A percentile compares a stretch with the other conserved stretches of the same genome.
These are phyloP conservation scores for Pythium aquatile DNA, from an alignment of 352 stramenopile species.

Conservation along the genomic window DNA sequence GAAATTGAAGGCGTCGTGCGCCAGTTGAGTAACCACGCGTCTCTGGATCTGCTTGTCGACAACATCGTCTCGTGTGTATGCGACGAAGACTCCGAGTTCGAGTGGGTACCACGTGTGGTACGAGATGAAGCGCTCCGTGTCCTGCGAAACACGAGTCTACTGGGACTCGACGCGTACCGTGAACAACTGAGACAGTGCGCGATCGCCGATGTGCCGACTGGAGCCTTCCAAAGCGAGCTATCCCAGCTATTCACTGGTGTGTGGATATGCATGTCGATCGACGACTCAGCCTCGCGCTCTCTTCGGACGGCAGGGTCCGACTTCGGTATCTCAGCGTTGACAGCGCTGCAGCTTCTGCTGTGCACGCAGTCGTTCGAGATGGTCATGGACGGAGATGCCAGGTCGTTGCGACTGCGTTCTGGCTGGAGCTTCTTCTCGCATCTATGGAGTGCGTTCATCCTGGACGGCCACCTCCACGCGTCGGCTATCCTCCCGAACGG, in stretches of 20 bases:
- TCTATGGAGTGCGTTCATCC: constrained; percentile 20
- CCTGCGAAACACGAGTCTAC: constrained; percentile 28
- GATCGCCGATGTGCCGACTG: background rate
- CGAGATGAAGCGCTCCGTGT: constrained; percentile 12
- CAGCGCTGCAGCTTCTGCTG: constrained; percentile 19
- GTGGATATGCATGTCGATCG: constrained; percentile 24
- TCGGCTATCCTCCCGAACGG: constrained; percentile 18
- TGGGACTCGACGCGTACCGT: constrained; percentile 23
- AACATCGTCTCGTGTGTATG: constrained; percentile 28
- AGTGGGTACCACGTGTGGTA: constrained; percentile 14
- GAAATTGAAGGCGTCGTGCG: constrained; percentile 16
- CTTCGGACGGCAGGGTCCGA: constrained; percentile 9
- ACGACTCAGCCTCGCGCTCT: constrained; percentile 14
- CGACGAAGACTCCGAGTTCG: constrained; percentile 26
- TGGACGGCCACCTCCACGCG: constrained; percentile 23
- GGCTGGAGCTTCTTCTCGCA: constrained; percentile 26
- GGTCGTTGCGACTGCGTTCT: constrained; percentile 15
- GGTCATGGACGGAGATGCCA: constrained; percentile 16
- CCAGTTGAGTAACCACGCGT: constrained; percentile 19
- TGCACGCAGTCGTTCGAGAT: constrained; percentile 20
- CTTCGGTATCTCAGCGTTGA: constrained; percentile 25
- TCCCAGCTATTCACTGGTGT: constrained; percentile 18
- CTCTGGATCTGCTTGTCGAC: constrained; percentile 27
- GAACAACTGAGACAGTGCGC: constrained; percentile 24
- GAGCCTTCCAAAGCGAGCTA: constrained; percentile 10